Evolutionary conservation across 371 early-diverging fungal species (phyloP).

Genomic region (Mortierella sp.): DNA sequence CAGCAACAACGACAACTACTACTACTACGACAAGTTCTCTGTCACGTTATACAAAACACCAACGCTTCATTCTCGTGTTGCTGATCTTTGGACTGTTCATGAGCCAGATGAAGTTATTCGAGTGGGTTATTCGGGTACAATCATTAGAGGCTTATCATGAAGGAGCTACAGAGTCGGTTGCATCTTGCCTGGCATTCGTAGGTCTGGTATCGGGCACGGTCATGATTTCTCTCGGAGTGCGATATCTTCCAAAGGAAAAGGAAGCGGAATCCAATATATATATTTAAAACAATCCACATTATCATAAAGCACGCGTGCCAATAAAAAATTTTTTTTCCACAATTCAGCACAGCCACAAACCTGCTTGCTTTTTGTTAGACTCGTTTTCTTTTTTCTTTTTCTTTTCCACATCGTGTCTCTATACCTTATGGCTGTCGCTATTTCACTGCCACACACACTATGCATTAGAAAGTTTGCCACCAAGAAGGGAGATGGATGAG

Average conservation of each 20-base stretch:
- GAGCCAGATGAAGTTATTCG: conserved; percentile 36
- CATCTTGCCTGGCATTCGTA: conserved; percentile 12
- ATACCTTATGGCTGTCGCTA: no score
- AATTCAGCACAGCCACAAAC: not conserved
- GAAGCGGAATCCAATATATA: not conserved
- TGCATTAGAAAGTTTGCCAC: no score
- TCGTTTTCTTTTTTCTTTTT: no score
- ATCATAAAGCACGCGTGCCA: no score
- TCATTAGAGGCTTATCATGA: not conserved
- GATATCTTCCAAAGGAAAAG: conserved; percentile 6
- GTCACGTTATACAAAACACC: conserved; percentile 8
- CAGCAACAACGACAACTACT: not conserved
- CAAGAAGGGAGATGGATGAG: no score
- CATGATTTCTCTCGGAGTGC: conserved; percentile 22
- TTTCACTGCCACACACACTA: no score
- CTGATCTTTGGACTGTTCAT: conserved; percentile 20
- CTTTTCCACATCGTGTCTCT: no score
- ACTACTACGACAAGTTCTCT: not conserved
- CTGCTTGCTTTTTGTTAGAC: no score
- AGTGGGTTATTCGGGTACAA: conserved; percentile 30
- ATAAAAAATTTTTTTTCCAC: not conserved
- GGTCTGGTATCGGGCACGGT: conserved; percentile 21
- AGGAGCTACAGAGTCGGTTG: conserved; percentile 12
- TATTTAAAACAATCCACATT: no score
- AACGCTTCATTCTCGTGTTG: conserved; percentile 4